Conservation (phyloP, 768 basidiomycete genomes). For the Panus rudis region DNA sequence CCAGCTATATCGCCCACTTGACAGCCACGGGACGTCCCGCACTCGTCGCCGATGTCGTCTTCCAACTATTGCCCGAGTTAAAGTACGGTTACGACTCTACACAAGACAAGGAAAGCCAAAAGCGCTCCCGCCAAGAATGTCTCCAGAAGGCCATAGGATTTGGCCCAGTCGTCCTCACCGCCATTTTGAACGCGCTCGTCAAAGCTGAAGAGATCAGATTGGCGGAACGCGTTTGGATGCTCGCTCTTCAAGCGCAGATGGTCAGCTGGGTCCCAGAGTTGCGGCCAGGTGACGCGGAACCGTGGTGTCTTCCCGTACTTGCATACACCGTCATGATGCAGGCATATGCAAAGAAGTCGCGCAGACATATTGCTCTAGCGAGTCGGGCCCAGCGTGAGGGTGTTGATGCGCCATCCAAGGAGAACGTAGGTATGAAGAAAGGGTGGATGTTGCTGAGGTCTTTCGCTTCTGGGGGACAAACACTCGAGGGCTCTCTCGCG, state of each 20-base stretch:
- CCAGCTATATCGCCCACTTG: conserved; percentile 46
- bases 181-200: conserved; percentile 51
- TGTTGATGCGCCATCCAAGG: neutral
- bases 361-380: conserved; percentile 13
- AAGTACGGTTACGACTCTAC: conserved; percentile 5
- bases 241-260: conserved; percentile 52
- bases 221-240: conserved; percentile 58
- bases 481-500: conserved; percentile 9
- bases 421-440: too few relatives aligned
- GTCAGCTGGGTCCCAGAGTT: conserved; percentile 37
- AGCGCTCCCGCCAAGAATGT: conserved; percentile 28
- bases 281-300: conserved; percentile 22
- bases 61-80: conserved; percentile 50
- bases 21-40: conserved; percentile 41
- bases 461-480: conserved; percentile 15
- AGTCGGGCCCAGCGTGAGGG: conserved; percentile 17
- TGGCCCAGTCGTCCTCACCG: conserved; percentile 56
- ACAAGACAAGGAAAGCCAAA: too few relatives aligned
- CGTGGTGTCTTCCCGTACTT: conserved; percentile 61
- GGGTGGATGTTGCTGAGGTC: conserved; percentile 28
- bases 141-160: conserved; percentile 37
- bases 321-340: conserved; percentile 72
- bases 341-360: conserved; percentile 35
- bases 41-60: conserved; percentile 41
- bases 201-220: conserved; percentile 48